These are phyloP conservation scores for Mortierella sp. DNA, from an alignment of 371 early-diverging fungal species.

Conservation along the genomic window DNA sequence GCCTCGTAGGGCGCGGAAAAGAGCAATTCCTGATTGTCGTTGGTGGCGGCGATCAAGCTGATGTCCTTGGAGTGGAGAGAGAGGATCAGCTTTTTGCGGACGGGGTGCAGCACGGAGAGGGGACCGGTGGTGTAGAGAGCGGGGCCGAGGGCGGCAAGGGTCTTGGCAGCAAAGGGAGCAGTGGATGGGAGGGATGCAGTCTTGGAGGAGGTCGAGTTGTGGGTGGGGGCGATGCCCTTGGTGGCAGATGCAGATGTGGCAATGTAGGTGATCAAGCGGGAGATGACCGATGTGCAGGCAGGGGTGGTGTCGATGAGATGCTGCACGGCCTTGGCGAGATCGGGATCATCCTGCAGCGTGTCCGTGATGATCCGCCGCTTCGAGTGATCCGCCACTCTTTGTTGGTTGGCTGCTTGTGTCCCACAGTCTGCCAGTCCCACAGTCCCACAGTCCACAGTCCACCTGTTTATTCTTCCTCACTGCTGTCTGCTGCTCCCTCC, in stretches of 20 bases:
- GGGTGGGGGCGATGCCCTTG: not conserved
- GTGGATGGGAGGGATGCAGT: not conserved
- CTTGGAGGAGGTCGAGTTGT: not conserved
- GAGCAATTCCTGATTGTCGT: conserved; percentile 3
- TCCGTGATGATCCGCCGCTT: conserved; percentile 26
- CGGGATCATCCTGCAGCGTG: conserved; percentile 32
- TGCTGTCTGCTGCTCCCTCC: too few relatives aligned
- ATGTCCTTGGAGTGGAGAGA: conserved; percentile 25
- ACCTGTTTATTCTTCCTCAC: too few relatives aligned
- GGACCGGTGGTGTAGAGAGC: conserved; percentile 37
- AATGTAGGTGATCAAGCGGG: conserved; percentile 31
- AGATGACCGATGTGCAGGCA: conserved; percentile 22
- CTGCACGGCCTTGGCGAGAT: conserved; percentile 21
- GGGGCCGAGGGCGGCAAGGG: conserved; percentile 29
- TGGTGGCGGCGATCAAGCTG: conserved; percentile 28
- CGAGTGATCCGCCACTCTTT: conserved; percentile 9
- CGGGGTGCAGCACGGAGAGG: conserved; percentile 41
- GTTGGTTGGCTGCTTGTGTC: too few relatives aligned
- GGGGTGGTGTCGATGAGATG: conserved; percentile 27
- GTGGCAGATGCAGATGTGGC: not conserved
- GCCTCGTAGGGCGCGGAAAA: conserved; percentile 26
- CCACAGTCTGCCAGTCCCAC: too few relatives aligned
- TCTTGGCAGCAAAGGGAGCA: not conserved
- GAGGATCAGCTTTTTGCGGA: conserved; percentile 46
- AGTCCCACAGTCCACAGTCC: too few relatives aligned